Evolutionary conservation across 2,329 filamentous ascomycete species (phyloP), one percentile per base, ranked within the genome.

Genomic region (Madurella mycetomatis): DNA sequence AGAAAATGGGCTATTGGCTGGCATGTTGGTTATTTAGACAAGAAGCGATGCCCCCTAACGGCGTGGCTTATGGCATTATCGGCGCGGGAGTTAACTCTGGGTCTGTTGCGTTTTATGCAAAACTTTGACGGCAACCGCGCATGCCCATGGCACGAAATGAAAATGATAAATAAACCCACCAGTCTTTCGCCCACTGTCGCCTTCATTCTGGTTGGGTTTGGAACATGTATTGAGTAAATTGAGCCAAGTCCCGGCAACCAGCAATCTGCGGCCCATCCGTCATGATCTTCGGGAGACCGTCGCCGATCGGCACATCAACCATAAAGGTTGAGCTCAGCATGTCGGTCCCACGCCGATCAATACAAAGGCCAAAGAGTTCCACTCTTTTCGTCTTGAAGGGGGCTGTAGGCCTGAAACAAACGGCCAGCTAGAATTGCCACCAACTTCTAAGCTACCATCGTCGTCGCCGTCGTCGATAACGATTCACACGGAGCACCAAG

Each of bases 11-110:
- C 55, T 62, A 58, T 55, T 60, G 56, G 60, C 42, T 57, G 60
- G 61, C 58, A 59, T 56, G 48, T 58, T 58, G 57, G 51, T 55
- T 51, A 50, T 54, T 37, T 56, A 52, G 53, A 54, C 49, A 57
- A 56, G 41, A 47, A n/a, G 30, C 19, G 5, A 16, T 18, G 32
- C 3, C 41, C 30, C 41, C 25, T 5, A n/a, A n/a, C 17, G 51
- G 47, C 47, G 31, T 31, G 40, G 47, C 39, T 48, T 47, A 19
- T 45, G 55, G 51, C 43, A 39, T 51, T 43, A 48, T 47, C 25
- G 47, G 47, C 55, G 31, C 47, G 39, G 42, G 43, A 50, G 50
- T 49, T 37, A 47, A 39, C 49, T 43, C 41, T 52, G 43, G 37
- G 41, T 46, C 49, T 54, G 54, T 41, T 43, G 34, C 34, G 34